Base-by-base conservation (phyloP, 2,329 filamentous ascomycete species). In the Xylaria digitata region DNA sequence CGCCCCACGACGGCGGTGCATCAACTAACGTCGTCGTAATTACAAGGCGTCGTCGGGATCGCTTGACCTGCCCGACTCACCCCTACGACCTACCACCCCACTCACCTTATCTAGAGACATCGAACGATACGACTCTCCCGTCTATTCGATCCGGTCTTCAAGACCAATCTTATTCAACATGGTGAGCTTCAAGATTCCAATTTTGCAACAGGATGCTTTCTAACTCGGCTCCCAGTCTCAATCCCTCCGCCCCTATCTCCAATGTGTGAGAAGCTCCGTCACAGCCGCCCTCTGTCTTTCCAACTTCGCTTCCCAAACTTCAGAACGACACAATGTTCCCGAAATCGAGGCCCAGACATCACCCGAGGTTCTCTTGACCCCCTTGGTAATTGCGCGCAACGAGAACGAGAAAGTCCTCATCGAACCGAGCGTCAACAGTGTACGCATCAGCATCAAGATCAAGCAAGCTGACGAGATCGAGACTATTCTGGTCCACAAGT, bases 381-480 rank as follows among this genome's bases (percentile, higher is more conserved):
- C 95, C 19, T 84, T 99, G 71, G 94, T 91, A 32, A 89, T 99
- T 73, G 92, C 95, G 70, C 90, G 96, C 71, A 99, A 99, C 82
- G 94, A 98, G 82, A 97, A 97, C 80, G 96, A 99, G 86, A 90
- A 92, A 75, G 95, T 99, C 73, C 85, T 97, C 68, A 97, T 98
- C 78, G 95, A 98, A 83, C 94, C 96, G 61, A 96, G 92, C 80
- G 91, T 98, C 83, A 99, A 99, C 87, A 96, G 92, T 73, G 92
- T 99, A 73, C 91, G 96, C 74, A 92, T 99, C 77, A 97, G 93
- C 87, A 97, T 99, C 84, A 93, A 95, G 85, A 97, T 99, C 82
- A 99, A 99, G 84, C 96, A 99, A 85, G 96, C 96, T 69, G 96
- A 99, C 80, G 96, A 99, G 84, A 99, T 98, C 76, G 96, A 99